Evolutionary conservation across 1,284 basidiomycete genomes (phyloP).

Genomic region (Heterobasidion occidentale): DNA sequence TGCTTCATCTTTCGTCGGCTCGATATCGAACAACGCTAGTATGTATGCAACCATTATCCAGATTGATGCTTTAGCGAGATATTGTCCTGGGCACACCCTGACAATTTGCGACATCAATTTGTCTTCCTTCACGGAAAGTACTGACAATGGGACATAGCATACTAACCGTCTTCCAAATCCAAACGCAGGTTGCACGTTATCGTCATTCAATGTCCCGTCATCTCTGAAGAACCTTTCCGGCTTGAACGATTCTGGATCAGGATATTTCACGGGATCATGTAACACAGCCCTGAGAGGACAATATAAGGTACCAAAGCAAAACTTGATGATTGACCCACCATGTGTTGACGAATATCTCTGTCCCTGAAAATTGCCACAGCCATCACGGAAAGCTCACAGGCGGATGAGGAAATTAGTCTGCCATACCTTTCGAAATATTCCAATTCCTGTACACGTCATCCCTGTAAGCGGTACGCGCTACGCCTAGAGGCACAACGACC

Average conservation of each 20-base stretch:
- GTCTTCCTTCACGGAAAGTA: not conserved
- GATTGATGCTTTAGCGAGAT: constrained; percentile 11
- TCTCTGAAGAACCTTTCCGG: constrained; percentile 19
- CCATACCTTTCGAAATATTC: constrained; percentile 13
- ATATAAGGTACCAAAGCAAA: not conserved
- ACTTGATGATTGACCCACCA: constrained; percentile 20
- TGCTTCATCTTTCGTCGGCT: constrained; percentile 3
- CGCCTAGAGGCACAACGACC: constrained; percentile 6
- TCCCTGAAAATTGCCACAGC: constrained; percentile 6
- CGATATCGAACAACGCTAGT: constrained; percentile 5
- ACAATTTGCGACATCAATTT: not conserved
- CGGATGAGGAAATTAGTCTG: not conserved
- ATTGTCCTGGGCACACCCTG: constrained; percentile 11
- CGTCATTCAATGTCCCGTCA: constrained; percentile 8
- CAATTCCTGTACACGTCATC: constrained; percentile 16
- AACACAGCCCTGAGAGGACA: constrained; percentile 15
- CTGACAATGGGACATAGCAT: not conserved
- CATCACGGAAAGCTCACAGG: not conserved
- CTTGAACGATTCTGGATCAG: constrained; percentile 17
- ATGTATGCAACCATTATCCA: constrained; percentile 6
- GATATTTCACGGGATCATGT: constrained; percentile 18
- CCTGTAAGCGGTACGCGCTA: constrained; percentile 5
- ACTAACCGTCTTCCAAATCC: constrained; percentile 7
- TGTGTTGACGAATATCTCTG: constrained; percentile 25
- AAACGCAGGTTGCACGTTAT: constrained; percentile 7